Conservation (phyloP, 805 yeast species). For the Wickerhamomyces alni region DNA sequence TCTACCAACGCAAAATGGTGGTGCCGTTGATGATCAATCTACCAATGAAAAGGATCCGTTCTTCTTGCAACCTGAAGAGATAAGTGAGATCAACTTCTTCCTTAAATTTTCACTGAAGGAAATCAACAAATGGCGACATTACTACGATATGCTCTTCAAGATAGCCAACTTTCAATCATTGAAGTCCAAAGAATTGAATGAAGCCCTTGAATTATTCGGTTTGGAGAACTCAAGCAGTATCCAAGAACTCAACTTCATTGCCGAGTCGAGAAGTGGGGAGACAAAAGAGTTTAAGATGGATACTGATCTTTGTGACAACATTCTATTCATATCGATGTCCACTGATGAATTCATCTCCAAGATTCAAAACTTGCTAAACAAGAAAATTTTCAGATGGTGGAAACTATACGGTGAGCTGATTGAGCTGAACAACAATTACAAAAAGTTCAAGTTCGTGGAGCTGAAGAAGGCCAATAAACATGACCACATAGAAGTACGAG, state of each 20-base stretch:
- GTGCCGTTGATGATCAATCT: background rate
- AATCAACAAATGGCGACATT: constrained; percentile 26
- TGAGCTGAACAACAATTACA: constrained; percentile 27
- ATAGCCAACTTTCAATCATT: constrained; percentile 24
- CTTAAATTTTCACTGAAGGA: constrained; percentile 41
- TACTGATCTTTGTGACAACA: constrained; percentile 12
- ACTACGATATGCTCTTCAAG: constrained; percentile 32
- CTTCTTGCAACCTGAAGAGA: constrained; percentile 28
- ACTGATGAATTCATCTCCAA: constrained; percentile 24
- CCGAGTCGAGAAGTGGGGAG: constrained; percentile 6
- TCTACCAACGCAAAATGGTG: background rate
- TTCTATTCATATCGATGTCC: constrained; percentile 16
- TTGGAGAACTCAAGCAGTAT: background rate
- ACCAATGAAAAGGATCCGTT: constrained; percentile 7
- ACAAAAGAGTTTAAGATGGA: constrained; percentile 19
- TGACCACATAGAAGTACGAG: constrained; percentile 10
- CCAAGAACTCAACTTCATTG: constrained; percentile 17
- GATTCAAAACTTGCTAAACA: constrained; percentile 27
- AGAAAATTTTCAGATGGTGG: constrained; percentile 40
- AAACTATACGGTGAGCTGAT: constrained; percentile 34
- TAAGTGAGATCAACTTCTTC: constrained; percentile 43
- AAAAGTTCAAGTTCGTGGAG: constrained; percentile 22
- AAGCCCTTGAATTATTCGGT: constrained; percentile 11
- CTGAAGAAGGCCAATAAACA: constrained; percentile 7
- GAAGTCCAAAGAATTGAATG: constrained; percentile 15